Evolutionary conservation across 257 asterid genomes (phyloP), one percentile per base, ranked within the genome.

Genomic region (Jasminum sambac): DNA sequence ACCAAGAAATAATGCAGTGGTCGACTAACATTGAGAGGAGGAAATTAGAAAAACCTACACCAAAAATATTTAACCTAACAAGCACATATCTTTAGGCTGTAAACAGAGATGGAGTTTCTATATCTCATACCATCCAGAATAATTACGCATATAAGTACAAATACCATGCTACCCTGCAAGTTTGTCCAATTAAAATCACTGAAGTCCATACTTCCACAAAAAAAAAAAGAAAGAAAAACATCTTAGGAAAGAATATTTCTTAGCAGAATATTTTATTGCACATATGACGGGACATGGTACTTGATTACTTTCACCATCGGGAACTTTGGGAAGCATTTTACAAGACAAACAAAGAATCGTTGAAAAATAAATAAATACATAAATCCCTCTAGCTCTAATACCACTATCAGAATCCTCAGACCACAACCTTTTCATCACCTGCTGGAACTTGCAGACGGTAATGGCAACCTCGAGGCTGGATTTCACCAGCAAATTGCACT

Each of bases 401-500:
- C 38, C 5, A 67, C 58, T 11, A 67, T 64, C 69, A 37, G 63
- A 68, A 21, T 72, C 23, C 64, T 24, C 17, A 63, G 76, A 46
- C 57, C 64, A 80, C 89, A 80, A 95, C 99, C 99, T 95, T 87
- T 80, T 68, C 82, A 77, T 91, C 95, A 21, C 90, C 97, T 65
- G 84, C 71, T 16, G 92, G 84, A 78, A 91, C 81, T 50, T 82
- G 72, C 69, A 95, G 83, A 63, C 75, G 5, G 76, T 79, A 89
- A 69, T 71, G 77, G 78, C 98, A 91, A 68, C 98, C 97, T 77
- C 87, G 87, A 37, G 97, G 94, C 81, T 95, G 98, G 65, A 91
- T 87, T 77, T 91, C 99, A 79, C 98, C 99, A 65, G 97, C 98
- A 74, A 89, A 91, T 68, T 91, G 96, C 82, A 89, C 99, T 76